Conservation (phyloP, 805 yeast species). For the Candida anglica region DNA sequence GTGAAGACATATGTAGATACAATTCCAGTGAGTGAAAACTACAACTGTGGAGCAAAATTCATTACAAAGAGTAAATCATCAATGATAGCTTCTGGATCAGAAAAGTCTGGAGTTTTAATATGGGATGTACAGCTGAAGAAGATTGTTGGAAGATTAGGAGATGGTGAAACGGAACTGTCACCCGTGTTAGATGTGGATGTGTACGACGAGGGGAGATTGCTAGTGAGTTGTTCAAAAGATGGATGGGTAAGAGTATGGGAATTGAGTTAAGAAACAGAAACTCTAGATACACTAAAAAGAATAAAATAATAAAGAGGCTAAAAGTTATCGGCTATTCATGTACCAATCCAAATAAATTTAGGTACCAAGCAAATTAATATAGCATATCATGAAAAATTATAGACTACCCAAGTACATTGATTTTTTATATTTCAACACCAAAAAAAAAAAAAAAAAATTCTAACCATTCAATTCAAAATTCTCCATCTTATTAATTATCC, state of each 20-base stretch:
- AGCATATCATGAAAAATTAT: no score
- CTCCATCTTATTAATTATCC: no score
- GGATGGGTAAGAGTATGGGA: conserved; percentile 20
- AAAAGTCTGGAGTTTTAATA: conserved; percentile 46
- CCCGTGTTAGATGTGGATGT: conserved; percentile 43
- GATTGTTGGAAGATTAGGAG: conserved; percentile 26
- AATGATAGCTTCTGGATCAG: conserved; percentile 59
- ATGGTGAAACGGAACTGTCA: conserved; percentile 9
- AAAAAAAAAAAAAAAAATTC: no score
- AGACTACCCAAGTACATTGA: no score
- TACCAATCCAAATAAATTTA: no score
- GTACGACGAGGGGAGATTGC: conserved; percentile 28
- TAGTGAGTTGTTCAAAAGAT: conserved; percentile 25
- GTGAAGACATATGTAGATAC: conserved; percentile 61
- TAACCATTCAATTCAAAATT: no score
- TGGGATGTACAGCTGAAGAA: conserved; percentile 69
- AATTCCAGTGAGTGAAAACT: conserved; percentile 45
- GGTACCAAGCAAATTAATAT: no score
- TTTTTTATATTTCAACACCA: no score
- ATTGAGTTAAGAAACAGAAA: no score
- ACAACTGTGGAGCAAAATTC: conserved; percentile 50
- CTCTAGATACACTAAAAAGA: background rate
- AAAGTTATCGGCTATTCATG: no score
- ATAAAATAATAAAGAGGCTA: no score
- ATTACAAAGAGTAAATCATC: conserved; percentile 24